Conservation (phyloP, 2,329 filamentous ascomycete genomes). For the Xylariales sp. region DNA sequence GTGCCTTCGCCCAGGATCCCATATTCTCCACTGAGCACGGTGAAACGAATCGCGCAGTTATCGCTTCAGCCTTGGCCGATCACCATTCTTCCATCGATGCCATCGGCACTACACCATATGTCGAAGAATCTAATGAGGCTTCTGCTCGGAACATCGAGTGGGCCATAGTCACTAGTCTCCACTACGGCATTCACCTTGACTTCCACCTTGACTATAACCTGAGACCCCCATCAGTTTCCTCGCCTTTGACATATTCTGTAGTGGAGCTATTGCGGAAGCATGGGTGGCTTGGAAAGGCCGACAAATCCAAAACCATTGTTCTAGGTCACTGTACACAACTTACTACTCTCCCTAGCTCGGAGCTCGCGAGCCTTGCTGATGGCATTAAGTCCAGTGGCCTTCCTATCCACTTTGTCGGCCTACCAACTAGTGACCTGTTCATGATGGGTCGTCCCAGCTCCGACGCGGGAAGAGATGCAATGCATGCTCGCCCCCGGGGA, state of each 20-base stretch:
- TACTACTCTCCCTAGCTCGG: conserved; percentile 45
- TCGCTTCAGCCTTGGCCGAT: conserved; percentile 27
- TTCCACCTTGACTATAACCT: conserved; percentile 71
- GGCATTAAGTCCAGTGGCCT: conserved; percentile 43
- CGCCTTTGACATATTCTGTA: conserved; percentile 49
- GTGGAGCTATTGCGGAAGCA: conserved; percentile 43
- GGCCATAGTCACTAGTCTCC: conserved; percentile 52
- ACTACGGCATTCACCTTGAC: conserved; percentile 54
- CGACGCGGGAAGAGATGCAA: conserved; percentile 6
- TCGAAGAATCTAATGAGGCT: conserved; percentile 48
- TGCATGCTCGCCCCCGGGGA: conserved; percentile 39
- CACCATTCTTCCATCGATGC: conserved; percentile 44
- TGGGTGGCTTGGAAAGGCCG: conserved; percentile 39
- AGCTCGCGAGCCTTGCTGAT: conserved; percentile 44
- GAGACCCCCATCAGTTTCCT: conserved; percentile 30
- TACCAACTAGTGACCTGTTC: conserved; percentile 67
- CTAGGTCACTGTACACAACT: conserved; percentile 67
- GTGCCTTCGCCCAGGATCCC: conserved; percentile 66
- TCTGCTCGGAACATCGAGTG: conserved; percentile 57
- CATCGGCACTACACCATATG: conserved; percentile 66
- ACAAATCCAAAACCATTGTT: conserved; percentile 44
- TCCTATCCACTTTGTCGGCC: conserved; percentile 61
- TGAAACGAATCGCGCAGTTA: conserved; percentile 44
- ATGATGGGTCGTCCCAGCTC: conserved; percentile 55
- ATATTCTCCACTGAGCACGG: conserved; percentile 53